These are phyloP conservation scores for Backusella australiensis DNA, from an alignment of 192 early-diverging fungal species.

Conservation along the genomic window DNA sequence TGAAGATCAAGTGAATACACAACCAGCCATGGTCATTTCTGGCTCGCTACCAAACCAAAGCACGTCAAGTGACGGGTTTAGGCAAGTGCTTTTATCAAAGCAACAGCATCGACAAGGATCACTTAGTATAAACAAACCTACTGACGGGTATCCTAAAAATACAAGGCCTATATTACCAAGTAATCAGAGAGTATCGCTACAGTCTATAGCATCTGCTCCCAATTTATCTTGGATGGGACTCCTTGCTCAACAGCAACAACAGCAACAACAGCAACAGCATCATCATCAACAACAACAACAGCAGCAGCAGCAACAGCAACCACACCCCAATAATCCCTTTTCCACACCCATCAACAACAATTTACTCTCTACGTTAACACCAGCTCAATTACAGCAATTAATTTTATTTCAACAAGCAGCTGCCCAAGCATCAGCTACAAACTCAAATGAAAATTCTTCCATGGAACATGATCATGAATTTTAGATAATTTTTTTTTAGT, in stretches of 20 bases:
- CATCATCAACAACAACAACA: not conserved
- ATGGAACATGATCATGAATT: constrained; percentile 4
- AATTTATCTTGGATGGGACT: constrained; percentile 21
- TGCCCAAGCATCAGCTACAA: not conserved
- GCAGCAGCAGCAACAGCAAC: not conserved
- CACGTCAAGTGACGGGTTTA: not conserved
- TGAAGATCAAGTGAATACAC: not conserved
- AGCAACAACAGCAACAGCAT: not conserved
- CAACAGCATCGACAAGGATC: not conserved
- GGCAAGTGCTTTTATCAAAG: constrained; percentile 9
- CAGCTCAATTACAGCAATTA: constrained; percentile 7
- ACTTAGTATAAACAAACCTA: not conserved
- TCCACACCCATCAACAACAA: not conserved
- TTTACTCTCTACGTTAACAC: not conserved
- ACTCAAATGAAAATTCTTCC: not conserved
- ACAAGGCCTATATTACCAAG: not conserved
- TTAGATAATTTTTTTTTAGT: not conserved
- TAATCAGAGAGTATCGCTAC: not conserved
- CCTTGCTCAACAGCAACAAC: constrained; percentile 6
- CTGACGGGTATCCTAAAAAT: not conserved
- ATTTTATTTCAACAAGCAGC: constrained; percentile 1
- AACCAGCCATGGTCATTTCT: constrained; percentile 7
- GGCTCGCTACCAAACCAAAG: constrained; percentile 8
- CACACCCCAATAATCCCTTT: not conserved
- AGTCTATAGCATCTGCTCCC: constrained; percentile 4